Conservation (phyloP, 2,329 filamentous ascomycete species). For the Colletotrichum plurivorum region DNA sequence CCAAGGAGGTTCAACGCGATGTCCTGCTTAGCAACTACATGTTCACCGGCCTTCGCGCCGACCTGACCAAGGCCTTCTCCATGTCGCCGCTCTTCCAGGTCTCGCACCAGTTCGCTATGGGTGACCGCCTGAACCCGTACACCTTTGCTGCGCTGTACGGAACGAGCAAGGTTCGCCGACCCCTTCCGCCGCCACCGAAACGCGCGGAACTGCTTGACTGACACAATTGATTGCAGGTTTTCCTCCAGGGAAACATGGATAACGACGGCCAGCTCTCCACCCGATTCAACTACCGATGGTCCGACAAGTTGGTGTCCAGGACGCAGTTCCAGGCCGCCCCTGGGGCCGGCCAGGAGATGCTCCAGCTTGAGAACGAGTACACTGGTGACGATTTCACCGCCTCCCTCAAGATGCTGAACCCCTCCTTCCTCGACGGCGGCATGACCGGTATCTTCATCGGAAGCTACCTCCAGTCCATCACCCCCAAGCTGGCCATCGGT, state of each 20-base stretch:
- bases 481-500: slow-evolving; percentile 87
- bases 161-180: slow-evolving; percentile 82
- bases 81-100: slow-evolving; percentile 95
- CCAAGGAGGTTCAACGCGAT: slow-evolving; percentile 94
- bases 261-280: slow-evolving; percentile 90
- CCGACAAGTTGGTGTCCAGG: slow-evolving; percentile 84
- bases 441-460: slow-evolving; percentile 96
- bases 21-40: slow-evolving; percentile 96
- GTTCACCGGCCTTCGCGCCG: slow-evolving; percentile 95
- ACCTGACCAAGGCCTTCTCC: slow-evolving; percentile 97
- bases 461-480: slow-evolving; percentile 95
- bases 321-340: slow-evolving; percentile 88
- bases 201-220: slow-evolving; percentile 20
- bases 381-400: slow-evolving; percentile 93
- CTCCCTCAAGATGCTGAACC: slow-evolving; percentile 94
- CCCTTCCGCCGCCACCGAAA: neutral
- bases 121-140: slow-evolving; percentile 93
- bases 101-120: slow-evolving; percentile 96
- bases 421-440: slow-evolving; percentile 92
- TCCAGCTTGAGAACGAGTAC: slow-evolving; percentile 97
- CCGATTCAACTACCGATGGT: slow-evolving; percentile 95
- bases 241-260: slow-evolving; percentile 95
- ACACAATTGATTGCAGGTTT: slow-evolving; percentile 73
- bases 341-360: slow-evolving; percentile 84
- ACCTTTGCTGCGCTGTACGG: slow-evolving; percentile 95